Base-by-base conservation (phyloP, 169 alveolate genomes). In the Plasmodium gallinaceum region DNA sequence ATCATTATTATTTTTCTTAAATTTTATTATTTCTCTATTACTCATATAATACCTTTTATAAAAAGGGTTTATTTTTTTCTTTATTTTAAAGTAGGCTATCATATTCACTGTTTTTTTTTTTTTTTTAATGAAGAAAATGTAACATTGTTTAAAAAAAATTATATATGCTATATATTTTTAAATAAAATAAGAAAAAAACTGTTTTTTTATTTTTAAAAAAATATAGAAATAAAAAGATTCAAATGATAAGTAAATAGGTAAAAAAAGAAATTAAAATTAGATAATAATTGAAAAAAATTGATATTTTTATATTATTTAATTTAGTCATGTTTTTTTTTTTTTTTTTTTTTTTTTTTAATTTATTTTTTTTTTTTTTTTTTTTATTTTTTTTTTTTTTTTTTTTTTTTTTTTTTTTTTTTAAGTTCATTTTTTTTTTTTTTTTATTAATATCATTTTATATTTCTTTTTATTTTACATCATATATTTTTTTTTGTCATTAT, bases 21-120 rank as follows among this genome's bases (percentile, higher is more conserved):
- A 78, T 78, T 78, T 78, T 48, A 5, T 32, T 51, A 78, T 78
- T 32, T 78, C 89, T 22, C 57, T 18, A 42, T 78, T 26, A 45
- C 78, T 78, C 89, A 78, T 78, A 45, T 78, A 78, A 52, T 69
- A 26, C 26, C 89, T 78, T 66, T 69, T 78, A 48, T 58, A 42
- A 16, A 75, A 37, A 37, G 64, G 88, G 39, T 24, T 18, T 24
- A 73, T 43, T 32, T 45, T 60, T 52, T 37, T 54, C 42, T 73
- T 61, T 62, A 8, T 18, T 57, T 32, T 75, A 7, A 20, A 16
- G 8, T 18, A 60, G 32, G 18, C 54, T 64, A 16, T 61, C 60
- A 75, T 61, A 45, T 24, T 45, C 54, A 10, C 4, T 4, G 4
- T 32, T 32, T 32, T 32, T 32, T 32, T 32, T 2, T 32, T 32